Evolutionary conservation across 2,329 filamentous ascomycete species (phyloP), one percentile per base, ranked within the genome.

Genomic region (Xylariales sp.): DNA sequence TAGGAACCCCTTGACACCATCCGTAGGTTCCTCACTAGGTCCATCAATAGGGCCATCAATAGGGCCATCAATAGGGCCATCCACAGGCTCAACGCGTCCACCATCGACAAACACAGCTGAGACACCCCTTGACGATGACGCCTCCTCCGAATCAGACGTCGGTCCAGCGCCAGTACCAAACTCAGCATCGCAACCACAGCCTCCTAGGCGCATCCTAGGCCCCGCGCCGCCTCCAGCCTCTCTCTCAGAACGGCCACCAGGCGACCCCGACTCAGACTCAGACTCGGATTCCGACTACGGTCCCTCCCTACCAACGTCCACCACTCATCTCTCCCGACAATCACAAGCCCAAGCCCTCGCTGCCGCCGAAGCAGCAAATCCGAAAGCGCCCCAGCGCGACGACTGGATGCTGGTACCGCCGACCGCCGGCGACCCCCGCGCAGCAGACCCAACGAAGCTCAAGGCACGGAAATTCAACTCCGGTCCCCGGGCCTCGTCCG

Each of bases 321-420:
- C 46, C 20, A 53, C 58, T 3, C 59, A 61, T 46, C 40, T 43
- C n/a, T 45, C 51, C 27, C 52, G 54, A 3, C 50, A 55, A 18
- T 49, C 50, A 14, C 52, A 48, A 35, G 44, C 45, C 18, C 48
- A 43, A 8, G 47, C 46, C 34, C 46, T 63, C 4, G 54, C 64
- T 9, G 51, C 61, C 2, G 57, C 61, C 3, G 50, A 56, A 11
- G 47, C 64, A 4, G 57, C 52, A 6, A 56, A 59, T 11, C 48
- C 68, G 27, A 51, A 62, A 14, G 73, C 76, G 36, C 71, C 74
- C 4, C 76, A 84, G 58, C 82, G 91, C 53, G 90, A 95, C 67
- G 83, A 88, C 55, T 90, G 86, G 86, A 90, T 90, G 86, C 71
- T 88, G 34, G 76, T 79, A 1, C 85, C 85, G 2, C 86, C 86